Evolutionary conservation across 805 yeast genomes (phyloP).

Genomic region (Blastobotrys attinorum): DNA sequence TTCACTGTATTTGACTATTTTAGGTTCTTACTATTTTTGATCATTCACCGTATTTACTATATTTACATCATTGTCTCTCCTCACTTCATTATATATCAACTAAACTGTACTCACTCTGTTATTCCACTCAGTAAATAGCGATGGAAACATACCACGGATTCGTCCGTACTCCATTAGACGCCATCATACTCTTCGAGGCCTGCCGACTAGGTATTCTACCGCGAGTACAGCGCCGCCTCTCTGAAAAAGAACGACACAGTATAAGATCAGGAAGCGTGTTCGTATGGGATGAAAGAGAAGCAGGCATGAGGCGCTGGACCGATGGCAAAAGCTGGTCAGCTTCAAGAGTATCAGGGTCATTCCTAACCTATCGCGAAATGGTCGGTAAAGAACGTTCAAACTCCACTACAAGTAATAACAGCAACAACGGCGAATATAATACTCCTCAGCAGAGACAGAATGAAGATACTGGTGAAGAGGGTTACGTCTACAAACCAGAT

Average conservation of each 20-base stretch:
- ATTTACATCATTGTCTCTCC: too few species aligned
- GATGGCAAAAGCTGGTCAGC: slow-evolving; percentile 72
- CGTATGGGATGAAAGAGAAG: slow-evolving; percentile 64
- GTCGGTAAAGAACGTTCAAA: slow-evolving; percentile 28
- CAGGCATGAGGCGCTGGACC: slow-evolving; percentile 72
- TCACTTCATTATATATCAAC: too few species aligned
- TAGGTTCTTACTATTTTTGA: too few species aligned
- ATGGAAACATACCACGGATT: slow-evolving; percentile 60
- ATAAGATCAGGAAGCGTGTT: slow-evolving; percentile 56
- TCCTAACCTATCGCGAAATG: slow-evolving; percentile 56
- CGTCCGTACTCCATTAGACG: slow-evolving; percentile 51
- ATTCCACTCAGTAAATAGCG: too few species aligned
- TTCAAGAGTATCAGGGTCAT: slow-evolving; percentile 49
- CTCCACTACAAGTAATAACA: slow-evolving; percentile 4
- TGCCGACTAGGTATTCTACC: slow-evolving; percentile 50
- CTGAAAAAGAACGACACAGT: slow-evolving; percentile 44
- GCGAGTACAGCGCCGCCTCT: slow-evolving; percentile 49
- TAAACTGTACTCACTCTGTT: too few species aligned
- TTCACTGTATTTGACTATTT: too few species aligned
- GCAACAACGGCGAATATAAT: too few species aligned
- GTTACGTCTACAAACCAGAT: slow-evolving; percentile 37
- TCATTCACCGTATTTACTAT: too few species aligned
- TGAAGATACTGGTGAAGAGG: slow-evolving; percentile 18
- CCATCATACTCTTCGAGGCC: slow-evolving; percentile 58
- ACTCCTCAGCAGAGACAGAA: too few species aligned